Conservation (phyloP, 306 rosid species). For the Cicer pinnatifidum region DNA sequence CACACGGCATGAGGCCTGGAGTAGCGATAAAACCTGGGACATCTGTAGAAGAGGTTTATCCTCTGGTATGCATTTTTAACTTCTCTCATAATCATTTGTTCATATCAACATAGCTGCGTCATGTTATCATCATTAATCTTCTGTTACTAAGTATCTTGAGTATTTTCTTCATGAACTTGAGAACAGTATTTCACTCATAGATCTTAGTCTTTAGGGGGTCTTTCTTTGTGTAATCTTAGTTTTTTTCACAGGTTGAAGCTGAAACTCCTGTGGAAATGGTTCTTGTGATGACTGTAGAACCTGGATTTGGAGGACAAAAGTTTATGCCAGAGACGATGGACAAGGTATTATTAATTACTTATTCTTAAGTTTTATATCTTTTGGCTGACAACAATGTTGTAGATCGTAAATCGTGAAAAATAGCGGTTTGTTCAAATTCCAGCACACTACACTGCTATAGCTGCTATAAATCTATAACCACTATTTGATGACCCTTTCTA, state of each 20-base stretch:
- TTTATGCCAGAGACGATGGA: slow-evolving; percentile 93
- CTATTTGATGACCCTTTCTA: not conserved
- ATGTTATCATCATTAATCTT: slow-evolving; percentile 10
- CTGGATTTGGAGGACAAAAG: slow-evolving; percentile 99
- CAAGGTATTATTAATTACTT: slow-evolving; percentile 55
- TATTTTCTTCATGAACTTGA: slow-evolving; percentile 8
- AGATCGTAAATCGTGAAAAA: not conserved
- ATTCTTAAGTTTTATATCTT: slow-evolving; percentile 22
- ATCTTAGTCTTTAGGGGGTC: not conserved
- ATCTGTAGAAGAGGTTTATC: slow-evolving; percentile 81
- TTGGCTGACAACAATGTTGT: slow-evolving; percentile 23
- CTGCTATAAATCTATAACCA: not conserved
- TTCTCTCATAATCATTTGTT: not conserved
- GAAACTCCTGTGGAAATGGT: slow-evolving; percentile 92
- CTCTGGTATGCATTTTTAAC: slow-evolving; percentile 62
- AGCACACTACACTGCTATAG: not conserved
- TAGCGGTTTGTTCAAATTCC: not conserved
- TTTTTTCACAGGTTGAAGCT: slow-evolving; percentile 70
- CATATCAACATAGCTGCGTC: slow-evolving; percentile 19
- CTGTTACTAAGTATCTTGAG: not conserved
- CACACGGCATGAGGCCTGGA: slow-evolving; percentile 81
- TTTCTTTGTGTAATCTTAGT: not conserved
- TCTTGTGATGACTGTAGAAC: slow-evolving; percentile 99
- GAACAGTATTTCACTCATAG: not conserved
- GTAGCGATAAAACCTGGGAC: slow-evolving; percentile 87